Evolutionary conservation across 176 grass and related monocot genomes (phyloP), one percentile per base, ranked within the genome.

Genomic region (Eragrostis curvula): DNA sequence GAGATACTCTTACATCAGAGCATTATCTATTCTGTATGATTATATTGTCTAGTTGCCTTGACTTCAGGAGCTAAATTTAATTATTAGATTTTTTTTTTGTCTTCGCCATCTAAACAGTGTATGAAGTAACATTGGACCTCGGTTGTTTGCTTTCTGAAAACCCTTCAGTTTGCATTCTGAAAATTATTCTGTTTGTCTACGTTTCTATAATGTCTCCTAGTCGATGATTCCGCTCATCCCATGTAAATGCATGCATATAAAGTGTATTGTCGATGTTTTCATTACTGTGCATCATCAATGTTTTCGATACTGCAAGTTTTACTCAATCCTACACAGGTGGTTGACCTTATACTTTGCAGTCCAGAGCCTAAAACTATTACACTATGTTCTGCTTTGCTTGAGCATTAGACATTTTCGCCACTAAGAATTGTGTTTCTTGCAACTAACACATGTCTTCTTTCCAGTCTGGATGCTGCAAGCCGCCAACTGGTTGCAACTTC

Each of bases 401-500:
- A 44, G 52, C 78, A 55, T 29, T 58, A 12, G 23, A 9, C n/a
- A 20, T 55, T 58, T 28, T 57, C 49, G 45, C 8, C 39, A 27
- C 2, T 57, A 24, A 43, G 46, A 63, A 62, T 30, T 45, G 18
- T 39, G 53, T 61, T 51, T 77, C 44, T 5, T 83, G 13, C 42
- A 74, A 49, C 79, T 83, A 48, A 24, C 57, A 51, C 18, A 28
- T 68, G 40, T 42, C 2, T 85, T 58, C 0, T 89, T 60, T 71
- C 39, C 87, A 98, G 96, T 93, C 93, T 12, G 96, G 90, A 42
- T 98, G 96, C 81, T 98, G 96, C 79, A 95, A 95, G 32, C 93
- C 96, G 43, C 96, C 93, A 4, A 98, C 90, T 0, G 89, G 83
- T 9, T 98, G 96, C 86, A 90, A 98, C 87, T 98, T 96, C 75